These are phyloP conservation scores for Lactarius akahatsu DNA, from an alignment of 768 basidiomycete genomes.

Conservation along the genomic window DNA sequence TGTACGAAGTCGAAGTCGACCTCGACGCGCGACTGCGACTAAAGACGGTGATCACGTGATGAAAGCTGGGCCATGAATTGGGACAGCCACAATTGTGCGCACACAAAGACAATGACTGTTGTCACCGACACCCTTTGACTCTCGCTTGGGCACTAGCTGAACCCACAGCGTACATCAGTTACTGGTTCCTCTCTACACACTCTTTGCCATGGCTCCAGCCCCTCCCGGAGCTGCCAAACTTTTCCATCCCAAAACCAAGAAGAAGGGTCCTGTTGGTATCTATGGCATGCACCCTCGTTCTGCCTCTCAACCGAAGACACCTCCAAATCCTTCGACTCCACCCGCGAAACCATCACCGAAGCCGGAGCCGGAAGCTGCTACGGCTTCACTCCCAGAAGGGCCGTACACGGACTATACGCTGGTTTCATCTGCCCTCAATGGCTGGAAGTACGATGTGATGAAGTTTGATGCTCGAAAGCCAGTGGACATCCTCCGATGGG, in stretches of 20 bases:
- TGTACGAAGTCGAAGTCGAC: neutral
- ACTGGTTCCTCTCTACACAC: conserved; percentile 2
- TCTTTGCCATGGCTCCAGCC: conserved; percentile 22
- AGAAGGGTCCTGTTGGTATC: conserved; percentile 19
- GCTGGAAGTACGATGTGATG: conserved; percentile 92
- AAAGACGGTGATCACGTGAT: conserved; percentile 16
- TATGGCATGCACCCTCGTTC: conserved; percentile 24
- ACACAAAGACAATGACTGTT: conserved; percentile 7
- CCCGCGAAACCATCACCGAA: conserved; percentile 22
- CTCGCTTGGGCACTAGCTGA: conserved; percentile 6
- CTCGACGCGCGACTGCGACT: neutral
- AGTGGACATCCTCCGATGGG: conserved; percentile 68
- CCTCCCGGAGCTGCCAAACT: conserved; percentile 25
- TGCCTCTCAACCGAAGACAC: conserved; percentile 13
- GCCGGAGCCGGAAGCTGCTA: conserved; percentile 14
- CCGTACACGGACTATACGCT: conserved; percentile 75
- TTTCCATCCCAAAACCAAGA: conserved; percentile 30
- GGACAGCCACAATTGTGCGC: neutral
- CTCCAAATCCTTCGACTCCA: conserved; percentile 23
- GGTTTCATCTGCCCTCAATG: conserved; percentile 75
- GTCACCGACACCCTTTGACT: conserved; percentile 2
- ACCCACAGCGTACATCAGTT: conserved; percentile 16
- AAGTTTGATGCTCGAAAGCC: conserved; percentile 79
- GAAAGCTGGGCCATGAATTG: neutral
- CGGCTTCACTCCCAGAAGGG: conserved; percentile 53